A percentile compares a stretch with the other conserved stretches of the same genome.
These are phyloP conservation scores for Hemisphaericaspora subhashii DNA, from an alignment of 1,139 yeast species.

Conservation along the genomic window DNA sequence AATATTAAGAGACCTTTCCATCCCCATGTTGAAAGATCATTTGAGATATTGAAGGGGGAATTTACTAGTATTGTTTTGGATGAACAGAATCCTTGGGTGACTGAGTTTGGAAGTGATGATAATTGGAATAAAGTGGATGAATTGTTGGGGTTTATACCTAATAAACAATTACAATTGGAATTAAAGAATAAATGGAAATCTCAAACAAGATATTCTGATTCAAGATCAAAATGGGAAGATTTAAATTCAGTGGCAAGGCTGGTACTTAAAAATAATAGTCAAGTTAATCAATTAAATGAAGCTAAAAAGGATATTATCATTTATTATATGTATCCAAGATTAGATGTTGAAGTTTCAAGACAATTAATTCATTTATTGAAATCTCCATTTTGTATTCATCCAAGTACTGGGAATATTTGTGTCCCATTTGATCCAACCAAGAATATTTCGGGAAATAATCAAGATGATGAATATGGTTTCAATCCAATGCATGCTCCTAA, in stretches of 20 bases:
- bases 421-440: constrained; percentile 77
- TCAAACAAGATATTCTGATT: constrained; percentile 23
- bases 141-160: constrained; percentile 63
- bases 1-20: constrained; percentile 78
- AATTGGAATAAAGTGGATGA: constrained; percentile 50
- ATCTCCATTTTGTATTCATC: constrained; percentile 98
- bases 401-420: constrained; percentile 96
- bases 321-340: constrained; percentile 81
- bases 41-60: constrained; percentile 60
- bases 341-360: constrained; percentile 90
- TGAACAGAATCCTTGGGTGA: constrained; percentile 82
- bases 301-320: constrained; percentile 84
- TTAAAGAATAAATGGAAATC: constrained; percentile 50
- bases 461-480: constrained; percentile 54
- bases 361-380: constrained; percentile 89
- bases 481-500: constrained; percentile 84
- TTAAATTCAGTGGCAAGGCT: constrained; percentile 59
- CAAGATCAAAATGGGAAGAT: constrained; percentile 76
- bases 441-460: constrained; percentile 34
- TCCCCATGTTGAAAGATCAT: constrained; percentile 80
- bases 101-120: constrained; percentile 19
- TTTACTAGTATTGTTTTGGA: constrained; percentile 67
- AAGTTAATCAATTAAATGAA: constrained; percentile 52
- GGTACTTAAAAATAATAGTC: constrained; percentile 43
- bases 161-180: constrained; percentile 52